Evolutionary conservation across 2,329 filamentous ascomycete genomes (phyloP).

Genomic region (Aureobasidium zeae): DNA sequence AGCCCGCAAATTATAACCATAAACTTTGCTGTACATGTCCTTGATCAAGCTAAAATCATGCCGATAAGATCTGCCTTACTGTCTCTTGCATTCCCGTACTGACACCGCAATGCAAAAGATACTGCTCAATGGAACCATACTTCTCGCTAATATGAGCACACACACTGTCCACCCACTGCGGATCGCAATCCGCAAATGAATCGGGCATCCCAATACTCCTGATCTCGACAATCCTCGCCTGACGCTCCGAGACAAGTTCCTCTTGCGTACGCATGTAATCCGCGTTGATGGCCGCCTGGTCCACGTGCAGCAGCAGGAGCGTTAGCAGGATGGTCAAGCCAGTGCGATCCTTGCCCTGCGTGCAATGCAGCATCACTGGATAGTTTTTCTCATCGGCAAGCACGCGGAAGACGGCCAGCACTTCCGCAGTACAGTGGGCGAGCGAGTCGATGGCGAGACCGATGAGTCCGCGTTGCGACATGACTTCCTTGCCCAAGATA

Average conservation of each 20-base stretch:
- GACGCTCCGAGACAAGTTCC: slow-evolving; percentile 52
- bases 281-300: slow-evolving; percentile 50
- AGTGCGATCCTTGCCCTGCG: slow-evolving; percentile 79
- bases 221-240: slow-evolving; percentile 59
- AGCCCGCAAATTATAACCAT: too few relatives aligned
- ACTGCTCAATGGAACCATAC: slow-evolving; percentile 59
- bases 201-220: slow-evolving; percentile 59
- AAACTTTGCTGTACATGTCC: too few relatives aligned
- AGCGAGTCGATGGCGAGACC: slow-evolving; percentile 63
- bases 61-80: slow-evolving; percentile 12
- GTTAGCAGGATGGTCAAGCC: slow-evolving; percentile 62
- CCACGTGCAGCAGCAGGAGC: slow-evolving; percentile 53
- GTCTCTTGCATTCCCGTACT: slow-evolving; percentile 25
- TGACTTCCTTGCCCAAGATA: slow-evolving; percentile 60
- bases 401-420: slow-evolving; percentile 45
- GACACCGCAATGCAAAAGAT: slow-evolving; percentile 55
- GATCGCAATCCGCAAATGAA: slow-evolving; percentile 60
- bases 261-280: slow-evolving; percentile 63
- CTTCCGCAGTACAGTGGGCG: slow-evolving; percentile 55
- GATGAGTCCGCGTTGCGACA: slow-evolving; percentile 61
- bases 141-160: slow-evolving; percentile 47
- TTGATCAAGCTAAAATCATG: too few relatives aligned
- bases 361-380: slow-evolving; percentile 70
- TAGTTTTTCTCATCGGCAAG: slow-evolving; percentile 42
- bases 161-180: slow-evolving; percentile 54